Evolutionary conservation across 805 yeast genomes (phyloP).

Genomic region (Tetrapisispora nanseiensis): DNA sequence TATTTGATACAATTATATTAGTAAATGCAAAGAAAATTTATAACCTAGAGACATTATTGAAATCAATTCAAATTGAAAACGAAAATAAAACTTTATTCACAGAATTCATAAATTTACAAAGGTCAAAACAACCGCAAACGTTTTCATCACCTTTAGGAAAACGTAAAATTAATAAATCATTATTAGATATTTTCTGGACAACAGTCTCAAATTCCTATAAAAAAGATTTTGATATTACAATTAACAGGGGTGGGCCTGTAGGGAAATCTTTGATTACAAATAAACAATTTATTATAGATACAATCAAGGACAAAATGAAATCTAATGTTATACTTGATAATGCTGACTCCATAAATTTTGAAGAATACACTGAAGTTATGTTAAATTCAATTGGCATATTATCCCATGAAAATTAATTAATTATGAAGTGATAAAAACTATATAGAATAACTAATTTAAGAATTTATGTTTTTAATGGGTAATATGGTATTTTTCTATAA

Average conservation of each 20-base stretch:
- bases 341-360: conserved; percentile 1
- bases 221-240: conserved; percentile 26
- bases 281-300: conserved; percentile 11
- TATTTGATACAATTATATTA: conserved; percentile 15
- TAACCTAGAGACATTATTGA: conserved; percentile 14
- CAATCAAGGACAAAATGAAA: conserved; percentile 16
- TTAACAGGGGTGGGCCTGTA: conserved; percentile 29
- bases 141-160: conserved; percentile 3
- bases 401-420: neutral
- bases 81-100: conserved; percentile 10
- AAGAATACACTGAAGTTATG: conserved; percentile 15
- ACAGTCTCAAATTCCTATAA: conserved; percentile 18
- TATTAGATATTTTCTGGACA: conserved; percentile 18
- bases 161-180: conserved; percentile 10
- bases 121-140: conserved; percentile 1
- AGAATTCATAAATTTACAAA: conserved; percentile 13
- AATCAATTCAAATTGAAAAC: conserved; percentile 8
- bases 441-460: neutral
- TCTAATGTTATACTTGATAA: conserved; percentile 5
- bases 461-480: neutral
- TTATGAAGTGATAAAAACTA: neutral
- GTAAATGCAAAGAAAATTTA: conserved; percentile 9
- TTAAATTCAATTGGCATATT: conserved; percentile 15
- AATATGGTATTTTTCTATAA: neutral
- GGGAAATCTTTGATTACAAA: conserved; percentile 24